Percentiles rank a stretch among this genome's conserved stretches.
phyloP scores from a whole-genome alignment of 305 asterid genomes.

The Ajuga reptans region DNA sequence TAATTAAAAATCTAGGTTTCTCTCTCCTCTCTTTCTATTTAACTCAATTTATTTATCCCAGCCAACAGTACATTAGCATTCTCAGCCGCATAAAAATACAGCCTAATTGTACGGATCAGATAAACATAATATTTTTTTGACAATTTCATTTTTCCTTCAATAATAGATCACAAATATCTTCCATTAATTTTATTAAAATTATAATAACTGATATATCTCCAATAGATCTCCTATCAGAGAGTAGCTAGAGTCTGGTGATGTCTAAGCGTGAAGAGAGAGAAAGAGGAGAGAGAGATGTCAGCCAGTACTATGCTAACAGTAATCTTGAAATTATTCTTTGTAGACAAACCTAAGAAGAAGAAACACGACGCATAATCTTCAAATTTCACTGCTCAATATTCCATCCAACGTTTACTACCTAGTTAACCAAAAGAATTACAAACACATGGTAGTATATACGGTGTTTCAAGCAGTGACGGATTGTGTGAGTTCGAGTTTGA shows the following conservation, averaged over 20 bases:
- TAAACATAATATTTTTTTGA: neutral
- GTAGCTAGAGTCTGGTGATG: too few species aligned
- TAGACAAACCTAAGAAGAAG: constrained; percentile 23
- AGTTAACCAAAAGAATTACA: constrained; percentile 33
- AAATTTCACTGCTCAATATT: constrained; percentile 26
- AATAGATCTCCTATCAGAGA: too few species aligned
- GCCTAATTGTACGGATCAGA: neutral
- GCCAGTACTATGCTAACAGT: constrained; percentile 3
- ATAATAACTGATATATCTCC: neutral
- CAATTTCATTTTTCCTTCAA: neutral
- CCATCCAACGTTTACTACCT: constrained; percentile 31
- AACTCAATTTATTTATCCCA: too few species aligned
- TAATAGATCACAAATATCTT: too few species aligned
- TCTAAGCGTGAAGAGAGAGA: neutral
- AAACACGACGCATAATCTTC: constrained; percentile 23
- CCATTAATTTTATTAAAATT: too few species aligned
- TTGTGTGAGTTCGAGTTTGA: too few species aligned
- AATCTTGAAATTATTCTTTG: constrained; percentile 19
- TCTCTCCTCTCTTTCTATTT: too few species aligned
- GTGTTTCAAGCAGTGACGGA: too few species aligned
- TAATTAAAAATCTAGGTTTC: too few species aligned
- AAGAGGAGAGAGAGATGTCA: neutral
- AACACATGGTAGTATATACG: too few species aligned
- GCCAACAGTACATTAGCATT: too few species aligned
- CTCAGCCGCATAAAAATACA: too few species aligned